These are phyloP conservation scores for Colletotrichum lini DNA, from an alignment of 2,329 filamentous ascomycete genomes.

Conservation along the genomic window DNA sequence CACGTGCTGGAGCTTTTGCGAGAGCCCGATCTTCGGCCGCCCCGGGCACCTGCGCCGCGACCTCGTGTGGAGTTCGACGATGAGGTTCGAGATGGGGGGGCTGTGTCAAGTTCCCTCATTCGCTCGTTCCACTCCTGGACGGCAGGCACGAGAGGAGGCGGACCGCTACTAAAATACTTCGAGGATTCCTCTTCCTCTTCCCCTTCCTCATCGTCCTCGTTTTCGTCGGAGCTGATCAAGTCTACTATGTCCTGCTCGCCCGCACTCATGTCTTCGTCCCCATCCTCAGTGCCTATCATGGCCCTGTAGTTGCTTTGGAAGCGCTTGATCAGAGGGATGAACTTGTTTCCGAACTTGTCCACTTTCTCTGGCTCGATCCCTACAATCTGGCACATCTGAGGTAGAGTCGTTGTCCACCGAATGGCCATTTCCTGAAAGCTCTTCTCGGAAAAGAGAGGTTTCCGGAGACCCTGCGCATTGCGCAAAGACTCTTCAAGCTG, in stretches of 20 bases:
- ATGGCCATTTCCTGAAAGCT: conserved; percentile 82
- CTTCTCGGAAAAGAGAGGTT: conserved; percentile 76
- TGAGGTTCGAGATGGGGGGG: conserved; percentile 42
- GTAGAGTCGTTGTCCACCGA: conserved; percentile 72
- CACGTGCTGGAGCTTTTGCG: conserved; percentile 36
- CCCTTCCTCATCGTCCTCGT: conserved; percentile 53
- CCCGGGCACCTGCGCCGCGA: conserved; percentile 45
- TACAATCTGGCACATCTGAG: conserved; percentile 74
- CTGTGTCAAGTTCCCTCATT: conserved; percentile 50
- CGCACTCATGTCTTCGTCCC: conserved; percentile 38
- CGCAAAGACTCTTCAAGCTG: conserved; percentile 73
- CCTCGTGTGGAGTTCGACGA: conserved; percentile 29
- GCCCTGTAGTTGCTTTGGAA: conserved; percentile 63
- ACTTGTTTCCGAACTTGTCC: conserved; percentile 69
- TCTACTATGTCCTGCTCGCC: conserved; percentile 64
- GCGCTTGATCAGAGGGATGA: conserved; percentile 71
- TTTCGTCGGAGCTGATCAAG: conserved; percentile 64
- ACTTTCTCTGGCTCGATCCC: conserved; percentile 76
- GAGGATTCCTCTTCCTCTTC: conserved; percentile 60
- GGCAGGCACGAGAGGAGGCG: conserved; percentile 41
- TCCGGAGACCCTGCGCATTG: conserved; percentile 69
- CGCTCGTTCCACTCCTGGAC: conserved; percentile 47
- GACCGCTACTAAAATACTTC: conserved; percentile 60
- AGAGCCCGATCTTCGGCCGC: conserved; percentile 44
- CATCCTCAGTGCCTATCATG: conserved; percentile 59